Base-by-base conservation (phyloP, 2,329 filamentous ascomycete species). In the Cadophora sp. region DNA sequence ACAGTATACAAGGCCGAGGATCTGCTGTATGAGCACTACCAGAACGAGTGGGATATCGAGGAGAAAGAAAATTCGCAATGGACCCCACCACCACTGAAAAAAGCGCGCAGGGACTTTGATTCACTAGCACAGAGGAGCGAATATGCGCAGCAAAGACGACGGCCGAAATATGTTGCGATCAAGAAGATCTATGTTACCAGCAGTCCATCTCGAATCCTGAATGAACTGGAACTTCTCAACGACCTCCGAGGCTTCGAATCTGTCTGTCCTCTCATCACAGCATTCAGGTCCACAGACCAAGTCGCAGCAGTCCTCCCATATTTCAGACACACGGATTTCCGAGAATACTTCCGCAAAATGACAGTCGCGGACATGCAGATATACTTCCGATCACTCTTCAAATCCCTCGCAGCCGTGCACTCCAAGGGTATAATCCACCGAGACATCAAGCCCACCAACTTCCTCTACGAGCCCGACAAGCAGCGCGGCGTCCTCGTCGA, bases 151-250 rank as follows among this genome's bases (percentile, higher is more conserved):
- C 78, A 78, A 48, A 81, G 81, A 64, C 82, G 81, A 60, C 85
- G 82, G 72, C 83, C 91, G 27, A 92, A 91, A 77, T 98, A 91
- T 76, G 96, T 99, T 69, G 96, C 96, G 22, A 92, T 99, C 80
- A 99, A 99, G 82, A 99, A 99, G 82, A 99, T 99, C 73, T 99
- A 99, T 79, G 96, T 98, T 71, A 99, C 96, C 0, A 97, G 94
- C 70, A 97, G 94, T 72, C 96, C 96, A 0, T 85, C 90, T 33
- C 92, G 96, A 55, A 98, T 99, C 73, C 88, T 97, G 76, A 99
- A 99, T 81, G 96, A 99, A 80, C 89, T 99, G 20, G 95, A 98
- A 74, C 85, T 99, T 24, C 87, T 99, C 24, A 89, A 97, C 77
- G 94, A 97, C 77, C 86, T 99, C 9, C 88, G 91, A 59, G 87